Percentiles rank a stretch among this genome's conserved stretches.
phyloP scores from a whole-genome alignment of 306 rosid genomes.

The Urtica urens region DNA sequence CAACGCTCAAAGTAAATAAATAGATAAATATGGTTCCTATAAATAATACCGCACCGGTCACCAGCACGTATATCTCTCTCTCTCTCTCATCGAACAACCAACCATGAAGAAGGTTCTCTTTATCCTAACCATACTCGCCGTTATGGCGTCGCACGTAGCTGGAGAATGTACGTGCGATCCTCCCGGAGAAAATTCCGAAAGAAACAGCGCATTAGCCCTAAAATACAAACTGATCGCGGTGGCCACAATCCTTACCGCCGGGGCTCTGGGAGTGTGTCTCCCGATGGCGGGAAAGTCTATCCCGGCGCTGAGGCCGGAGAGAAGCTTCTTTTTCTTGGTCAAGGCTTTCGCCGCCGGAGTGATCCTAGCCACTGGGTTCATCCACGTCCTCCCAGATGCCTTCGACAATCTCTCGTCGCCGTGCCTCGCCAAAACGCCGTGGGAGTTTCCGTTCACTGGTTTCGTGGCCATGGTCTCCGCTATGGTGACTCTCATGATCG shows the following conservation, averaged over 20 bases:
- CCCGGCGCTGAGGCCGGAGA: conserved; percentile 48
- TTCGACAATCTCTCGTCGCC: conserved; percentile 36
- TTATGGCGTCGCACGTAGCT: conserved; percentile 12
- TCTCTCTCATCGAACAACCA: neutral
- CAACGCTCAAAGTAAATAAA: too few relatives aligned
- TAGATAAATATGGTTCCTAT: too few relatives aligned
- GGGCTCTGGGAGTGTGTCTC: conserved; percentile 48
- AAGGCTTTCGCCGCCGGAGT: conserved; percentile 82
- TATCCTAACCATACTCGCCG: neutral
- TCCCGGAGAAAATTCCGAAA: neutral
- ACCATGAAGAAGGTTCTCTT: neutral
- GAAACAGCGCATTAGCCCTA: conserved; percentile 21
- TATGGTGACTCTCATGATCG: conserved; percentile 65
- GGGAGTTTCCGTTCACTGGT: conserved; percentile 72
- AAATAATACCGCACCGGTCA: too few relatives aligned
- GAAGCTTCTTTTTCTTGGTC: conserved; percentile 37
- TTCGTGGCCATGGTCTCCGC: conserved; percentile 77
- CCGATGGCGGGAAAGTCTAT: conserved; percentile 50
- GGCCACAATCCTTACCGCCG: conserved; percentile 34
- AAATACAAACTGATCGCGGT: conserved; percentile 42
- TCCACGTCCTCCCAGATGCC: conserved; percentile 70
- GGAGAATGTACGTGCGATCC: conserved; percentile 37
- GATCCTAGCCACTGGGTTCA: conserved; percentile 61
- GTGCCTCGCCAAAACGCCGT: conserved; percentile 32
- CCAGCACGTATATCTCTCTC: too few relatives aligned